Conservation (phyloP, 169 alveolate species). For the Cyclospora cayetanensis region DNA sequence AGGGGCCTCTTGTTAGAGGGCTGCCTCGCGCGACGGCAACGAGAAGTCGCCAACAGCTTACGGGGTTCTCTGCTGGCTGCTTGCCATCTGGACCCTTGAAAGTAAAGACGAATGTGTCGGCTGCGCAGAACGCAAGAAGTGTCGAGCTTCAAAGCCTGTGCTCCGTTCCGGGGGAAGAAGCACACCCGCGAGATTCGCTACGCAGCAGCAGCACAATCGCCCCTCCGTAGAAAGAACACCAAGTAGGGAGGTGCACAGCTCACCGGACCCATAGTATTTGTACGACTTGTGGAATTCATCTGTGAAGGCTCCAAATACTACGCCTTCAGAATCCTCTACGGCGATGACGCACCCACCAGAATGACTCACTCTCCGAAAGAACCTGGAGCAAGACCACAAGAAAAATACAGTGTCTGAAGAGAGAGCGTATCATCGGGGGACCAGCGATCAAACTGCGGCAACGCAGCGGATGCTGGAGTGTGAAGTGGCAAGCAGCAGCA, state of each 20-base stretch:
- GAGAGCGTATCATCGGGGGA: not conserved
- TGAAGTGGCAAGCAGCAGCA: not conserved
- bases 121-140: conserved; percentile 65
- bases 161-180: not conserved
- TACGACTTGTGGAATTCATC: conserved; percentile 80
- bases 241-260: no score
- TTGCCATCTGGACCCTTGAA: conserved; percentile 67
- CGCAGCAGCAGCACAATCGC: not conserved
- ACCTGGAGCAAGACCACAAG: conserved; percentile 78
- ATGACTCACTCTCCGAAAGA: conserved; percentile 82
- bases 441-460: not conserved
- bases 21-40: no score
- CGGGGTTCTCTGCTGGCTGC: not conserved
- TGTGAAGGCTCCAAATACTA: conserved; percentile 87
- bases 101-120: conserved; percentile 86
- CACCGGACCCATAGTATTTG: conserved; percentile 82
- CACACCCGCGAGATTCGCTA: not conserved
- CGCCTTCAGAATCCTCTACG: conserved; percentile 85
- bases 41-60: no score
- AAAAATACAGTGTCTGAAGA: not conserved
- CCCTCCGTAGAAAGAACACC: not conserved
- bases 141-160: not conserved
- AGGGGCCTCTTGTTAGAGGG: no score
- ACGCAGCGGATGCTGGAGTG: not conserved
- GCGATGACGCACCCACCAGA: conserved; percentile 84